A percentile compares a stretch with the other conserved stretches of the same genome.
Conservation (phyloP, 331 rosid genomes). For the Erythrophleum ivorense region DNA sequence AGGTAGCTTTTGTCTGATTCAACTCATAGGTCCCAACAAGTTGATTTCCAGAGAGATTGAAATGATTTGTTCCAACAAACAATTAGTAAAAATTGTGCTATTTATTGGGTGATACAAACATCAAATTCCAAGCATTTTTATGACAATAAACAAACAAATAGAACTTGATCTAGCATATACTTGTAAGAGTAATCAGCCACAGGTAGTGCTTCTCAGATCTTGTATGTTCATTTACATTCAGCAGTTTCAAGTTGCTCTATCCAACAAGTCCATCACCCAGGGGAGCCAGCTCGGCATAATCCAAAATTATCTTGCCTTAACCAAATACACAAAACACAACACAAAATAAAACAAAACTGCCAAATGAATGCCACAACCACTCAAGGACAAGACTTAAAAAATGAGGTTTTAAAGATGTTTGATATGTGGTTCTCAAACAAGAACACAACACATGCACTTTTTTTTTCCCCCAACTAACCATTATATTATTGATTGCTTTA, state of each 20-base stretch:
- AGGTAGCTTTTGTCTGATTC: conserved; percentile 43
- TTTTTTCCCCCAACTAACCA: no score
- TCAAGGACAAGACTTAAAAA: no score
- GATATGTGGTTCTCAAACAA: no score
- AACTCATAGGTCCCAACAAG: conserved; percentile 5
- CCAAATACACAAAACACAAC: no score
- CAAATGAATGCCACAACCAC: neutral
- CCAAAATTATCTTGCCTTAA: neutral
- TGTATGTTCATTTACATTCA: neutral
- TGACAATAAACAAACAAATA: neutral
- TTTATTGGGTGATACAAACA: neutral
- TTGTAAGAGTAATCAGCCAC: neutral
- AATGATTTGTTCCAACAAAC: neutral
- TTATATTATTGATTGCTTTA: neutral
- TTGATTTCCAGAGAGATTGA: neutral
- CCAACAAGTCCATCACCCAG: neutral
- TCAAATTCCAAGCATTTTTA: no score
- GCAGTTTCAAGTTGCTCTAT: neutral
- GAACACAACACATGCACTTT: no score
- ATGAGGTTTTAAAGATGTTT: no score
- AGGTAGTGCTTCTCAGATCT: neutral
- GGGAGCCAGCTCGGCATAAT: neutral
- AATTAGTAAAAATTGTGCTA: neutral
- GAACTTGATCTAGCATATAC: conserved; percentile 2
- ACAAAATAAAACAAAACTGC: neutral